Evolutionary conservation across 2,329 filamentous ascomycete genomes (phyloP), one percentile per base, ranked within the genome.

Genomic region (Colletotrichum endophyticum): DNA sequence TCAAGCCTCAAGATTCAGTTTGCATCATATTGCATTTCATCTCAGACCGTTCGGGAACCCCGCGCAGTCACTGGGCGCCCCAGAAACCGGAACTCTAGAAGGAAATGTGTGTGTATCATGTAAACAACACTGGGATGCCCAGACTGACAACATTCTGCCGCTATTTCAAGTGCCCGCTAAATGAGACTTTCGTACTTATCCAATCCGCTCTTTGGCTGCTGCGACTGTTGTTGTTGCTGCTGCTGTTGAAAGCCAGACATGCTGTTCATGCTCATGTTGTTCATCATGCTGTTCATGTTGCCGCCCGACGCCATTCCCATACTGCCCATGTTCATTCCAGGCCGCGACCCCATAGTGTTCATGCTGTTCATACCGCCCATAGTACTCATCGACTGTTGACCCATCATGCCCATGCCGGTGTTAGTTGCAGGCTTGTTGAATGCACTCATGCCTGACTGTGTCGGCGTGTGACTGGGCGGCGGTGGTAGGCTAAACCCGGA

Each of bases 101-200:
- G 44, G 6, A 53, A 53, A 53, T 30, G 32, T 28, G 34, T 63
- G 12, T 76, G 59, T 73, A 53, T 53, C 49, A 62, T 66, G 36
- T 70, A 70, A 63, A 69, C 28, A 70, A 70, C 34, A 36, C 70
- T 73, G 34, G 64, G 74, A 66, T 76, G 34, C 70, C 59, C 15
- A 22, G 44, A 25, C 61, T 27, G 22, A 27, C 67, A 28, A 57
- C 34, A 66, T 53, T 25, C 59, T 68, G 44, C 28, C 28, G 32
- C 36, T 72, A 66, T 66, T 56, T 53, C 74, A 59, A 70, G 22
- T 64, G 22, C 27, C 49, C 71, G 75, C 81, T 85, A 94, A 79
- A 94, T 83, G 79, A 94, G 82, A 85, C 93, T 94, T 83, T 93
- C 90, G 78, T 94, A 94, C 84, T 92, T 93, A 83, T 93, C 92